Conservation (phyloP, 139 green algal species). For the Zygnema cylindricum region DNA sequence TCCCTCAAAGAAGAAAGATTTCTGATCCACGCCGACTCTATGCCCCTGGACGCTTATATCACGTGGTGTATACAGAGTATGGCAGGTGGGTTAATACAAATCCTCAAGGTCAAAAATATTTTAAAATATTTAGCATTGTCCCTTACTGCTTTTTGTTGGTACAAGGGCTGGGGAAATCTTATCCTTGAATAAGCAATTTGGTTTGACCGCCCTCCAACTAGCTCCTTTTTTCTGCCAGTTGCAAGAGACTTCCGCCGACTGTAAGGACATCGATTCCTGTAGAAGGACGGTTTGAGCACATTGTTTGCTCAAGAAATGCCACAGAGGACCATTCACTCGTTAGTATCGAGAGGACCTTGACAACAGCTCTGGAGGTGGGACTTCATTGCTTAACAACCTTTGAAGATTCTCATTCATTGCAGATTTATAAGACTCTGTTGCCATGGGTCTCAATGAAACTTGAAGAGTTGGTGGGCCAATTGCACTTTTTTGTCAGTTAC, state of each 20-base stretch:
- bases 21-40: constrained; percentile 46
- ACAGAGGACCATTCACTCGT: constrained; percentile 28
- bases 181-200: too few species aligned
- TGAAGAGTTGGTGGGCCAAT: too few species aligned
- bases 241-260: neutral
- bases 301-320: constrained; percentile 35
- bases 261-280: constrained; percentile 45
- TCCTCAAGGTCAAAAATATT: too few species aligned
- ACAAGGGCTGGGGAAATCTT: too few species aligned
- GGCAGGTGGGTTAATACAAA: neutral
- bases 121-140: too few species aligned
- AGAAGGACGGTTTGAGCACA: constrained; percentile 48
- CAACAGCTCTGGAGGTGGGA: neutral
- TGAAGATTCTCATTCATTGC: too few species aligned
- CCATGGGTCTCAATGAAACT: too few species aligned
- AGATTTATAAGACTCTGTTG: too few species aligned
- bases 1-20: constrained; percentile 4
- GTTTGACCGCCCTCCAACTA: neutral
- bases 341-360: neutral
- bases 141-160: too few species aligned
- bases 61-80: constrained; percentile 36
- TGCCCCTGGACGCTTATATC: constrained; percentile 31
- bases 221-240: constrained; percentile 19
- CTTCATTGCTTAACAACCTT: too few species aligned
- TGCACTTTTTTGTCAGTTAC: too few species aligned